Conservation (phyloP, 2,329 filamentous ascomycete species). For the Lasiodiplodia sp. region DNA sequence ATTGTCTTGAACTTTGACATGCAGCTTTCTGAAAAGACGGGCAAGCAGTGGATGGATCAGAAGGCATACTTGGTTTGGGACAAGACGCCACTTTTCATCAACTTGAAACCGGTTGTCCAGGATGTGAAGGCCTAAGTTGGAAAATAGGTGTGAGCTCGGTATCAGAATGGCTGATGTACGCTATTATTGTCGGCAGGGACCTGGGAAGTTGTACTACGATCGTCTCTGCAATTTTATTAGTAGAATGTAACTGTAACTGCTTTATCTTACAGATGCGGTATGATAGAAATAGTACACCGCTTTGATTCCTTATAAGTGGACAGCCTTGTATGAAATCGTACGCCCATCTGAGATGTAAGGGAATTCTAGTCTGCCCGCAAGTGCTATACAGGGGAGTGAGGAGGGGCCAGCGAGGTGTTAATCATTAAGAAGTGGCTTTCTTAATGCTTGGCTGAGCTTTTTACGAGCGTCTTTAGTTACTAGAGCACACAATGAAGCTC, state of each 20-base stretch:
- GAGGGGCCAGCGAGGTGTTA: no score
- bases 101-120: slow-evolving; percentile 26
- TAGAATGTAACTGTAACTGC: background rate
- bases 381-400: no score
- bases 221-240: background rate
- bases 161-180: background rate
- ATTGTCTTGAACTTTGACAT: slow-evolving; percentile 50
- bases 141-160: background rate
- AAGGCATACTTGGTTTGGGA: slow-evolving; percentile 47
- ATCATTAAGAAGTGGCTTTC: no score
- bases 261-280: background rate
- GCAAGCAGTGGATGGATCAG: slow-evolving; percentile 40
- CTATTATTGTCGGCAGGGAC: background rate
- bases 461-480: no score
- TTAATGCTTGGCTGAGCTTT: no score
- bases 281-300: no score
- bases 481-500: no score
- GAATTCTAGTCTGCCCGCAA: no score
- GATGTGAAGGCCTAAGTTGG: background rate
- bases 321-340: no score
- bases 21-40: slow-evolving; percentile 42
- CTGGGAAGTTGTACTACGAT: background rate
- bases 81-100: slow-evolving; percentile 42
- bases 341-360: no score
- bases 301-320: no score